Percentiles rank a stretch among this genome's conserved stretches.
These are phyloP conservation scores for Solanum pennellii DNA, from an alignment of 257 asterid species.

Conservation along the genomic window DNA sequence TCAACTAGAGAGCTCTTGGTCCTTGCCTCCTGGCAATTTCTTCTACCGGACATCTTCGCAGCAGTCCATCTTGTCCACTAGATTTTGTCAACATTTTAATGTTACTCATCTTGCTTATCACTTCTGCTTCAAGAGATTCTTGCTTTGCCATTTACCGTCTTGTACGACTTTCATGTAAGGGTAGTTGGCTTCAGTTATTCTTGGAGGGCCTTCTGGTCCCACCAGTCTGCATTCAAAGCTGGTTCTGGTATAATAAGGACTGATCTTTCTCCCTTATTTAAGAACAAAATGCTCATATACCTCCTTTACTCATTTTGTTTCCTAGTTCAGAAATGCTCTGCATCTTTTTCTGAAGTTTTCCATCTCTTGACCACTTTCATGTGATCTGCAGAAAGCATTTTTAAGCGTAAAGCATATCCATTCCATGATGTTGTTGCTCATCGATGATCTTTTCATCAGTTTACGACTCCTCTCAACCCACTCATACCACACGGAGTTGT, in stretches of 20 bases:
- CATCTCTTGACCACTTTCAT: background rate
- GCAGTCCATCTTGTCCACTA: background rate
- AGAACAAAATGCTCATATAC: background rate
- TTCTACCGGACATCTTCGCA: background rate
- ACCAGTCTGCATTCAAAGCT: background rate
- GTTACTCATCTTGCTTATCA: background rate
- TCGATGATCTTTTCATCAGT: background rate
- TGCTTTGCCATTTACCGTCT: background rate
- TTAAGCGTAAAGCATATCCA: background rate
- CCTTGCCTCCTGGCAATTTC: background rate
- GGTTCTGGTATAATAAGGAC: background rate
- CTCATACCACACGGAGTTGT: background rate
- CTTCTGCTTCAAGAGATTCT: background rate
- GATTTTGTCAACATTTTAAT: background rate
- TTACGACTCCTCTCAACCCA: background rate
- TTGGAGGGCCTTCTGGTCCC: background rate
- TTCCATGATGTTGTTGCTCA: background rate
- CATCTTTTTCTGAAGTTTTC: background rate
- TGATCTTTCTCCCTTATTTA: background rate
- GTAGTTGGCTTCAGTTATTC: background rate
- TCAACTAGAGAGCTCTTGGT: background rate
- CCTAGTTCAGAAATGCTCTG: background rate
- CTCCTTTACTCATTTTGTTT: background rate
- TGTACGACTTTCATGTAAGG: background rate
- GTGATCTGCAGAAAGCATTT: background rate